These are phyloP conservation scores for Mucor plumbeus DNA, from an alignment of 371 early-diverging fungal genomes.

Conservation along the genomic window DNA sequence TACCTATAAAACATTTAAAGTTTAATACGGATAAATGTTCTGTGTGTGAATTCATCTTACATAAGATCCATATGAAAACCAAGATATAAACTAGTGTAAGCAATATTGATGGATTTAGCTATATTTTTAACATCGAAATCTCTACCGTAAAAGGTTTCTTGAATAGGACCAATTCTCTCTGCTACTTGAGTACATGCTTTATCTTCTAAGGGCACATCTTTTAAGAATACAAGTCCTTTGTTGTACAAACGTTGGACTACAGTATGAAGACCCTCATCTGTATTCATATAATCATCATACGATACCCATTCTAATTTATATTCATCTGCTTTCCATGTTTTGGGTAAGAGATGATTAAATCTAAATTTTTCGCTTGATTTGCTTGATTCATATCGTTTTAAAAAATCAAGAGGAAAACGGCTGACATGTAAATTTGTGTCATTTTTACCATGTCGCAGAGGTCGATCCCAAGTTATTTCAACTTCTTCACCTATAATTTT, in stretches of 20 bases:
- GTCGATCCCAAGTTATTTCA: slow-evolving; percentile 49
- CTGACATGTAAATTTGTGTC: slow-evolving; percentile 45
- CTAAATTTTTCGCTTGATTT: slow-evolving; percentile 37
- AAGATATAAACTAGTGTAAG: slow-evolving; percentile 83
- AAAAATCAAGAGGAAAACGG: slow-evolving; percentile 45
- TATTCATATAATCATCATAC: slow-evolving; percentile 70
- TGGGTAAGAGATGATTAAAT: slow-evolving; percentile 43
- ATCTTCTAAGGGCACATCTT: slow-evolving; percentile 68
- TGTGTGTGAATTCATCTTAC: slow-evolving; percentile 52
- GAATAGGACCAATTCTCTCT: slow-evolving; percentile 74
- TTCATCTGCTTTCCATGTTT: slow-evolving; percentile 58
- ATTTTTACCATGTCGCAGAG: slow-evolving; percentile 42
- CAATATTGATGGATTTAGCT: slow-evolving; percentile 84
- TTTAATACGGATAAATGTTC: background rate
- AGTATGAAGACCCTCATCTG: slow-evolving; percentile 58
- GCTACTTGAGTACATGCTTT: slow-evolving; percentile 64
- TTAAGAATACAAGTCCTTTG: slow-evolving; percentile 77
- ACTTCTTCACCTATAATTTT: slow-evolving; percentile 35
- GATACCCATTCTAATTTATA: slow-evolving; percentile 58
- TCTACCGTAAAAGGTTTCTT: slow-evolving; percentile 84
- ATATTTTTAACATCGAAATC: slow-evolving; percentile 86
- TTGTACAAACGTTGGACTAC: slow-evolving; percentile 67
- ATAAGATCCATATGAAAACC: slow-evolving; percentile 93
- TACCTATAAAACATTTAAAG: slow-evolving; percentile 33
- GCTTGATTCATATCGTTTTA: slow-evolving; percentile 42